Evolutionary conservation across 202 grass and related monocot genomes (phyloP).

Genomic region (Carex sylvatica): DNA sequence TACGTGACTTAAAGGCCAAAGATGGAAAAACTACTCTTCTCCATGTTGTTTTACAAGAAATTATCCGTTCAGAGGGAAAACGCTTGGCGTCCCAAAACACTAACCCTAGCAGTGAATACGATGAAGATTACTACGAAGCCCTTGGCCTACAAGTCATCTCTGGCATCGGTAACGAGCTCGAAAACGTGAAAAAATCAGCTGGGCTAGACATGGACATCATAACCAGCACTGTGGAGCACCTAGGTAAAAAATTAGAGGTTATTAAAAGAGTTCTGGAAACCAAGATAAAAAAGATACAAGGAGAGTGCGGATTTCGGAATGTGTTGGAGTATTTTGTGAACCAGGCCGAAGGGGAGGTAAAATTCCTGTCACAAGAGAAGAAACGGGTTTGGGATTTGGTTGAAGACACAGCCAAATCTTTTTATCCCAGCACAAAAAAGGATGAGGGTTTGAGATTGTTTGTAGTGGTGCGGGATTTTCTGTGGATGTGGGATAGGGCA

Average conservation of each 20-base stretch:
- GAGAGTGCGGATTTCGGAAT: slow-evolving; percentile 75
- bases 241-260: slow-evolving; percentile 56
- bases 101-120: slow-evolving; percentile 16
- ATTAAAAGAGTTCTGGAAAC: slow-evolving; percentile 66
- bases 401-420: slow-evolving; percentile 22
- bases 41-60: slow-evolving; percentile 90
- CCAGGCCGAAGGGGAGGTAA: slow-evolving; percentile 39
- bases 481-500: slow-evolving; percentile 70
- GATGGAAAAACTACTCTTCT: slow-evolving; percentile 89
- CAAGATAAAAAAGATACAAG: slow-evolving; percentile 25
- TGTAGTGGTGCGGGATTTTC: slow-evolving; percentile 69
- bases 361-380: slow-evolving; percentile 57
- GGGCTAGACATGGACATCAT: slow-evolving; percentile 66
- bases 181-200: slow-evolving; percentile 76
- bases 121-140: slow-evolving; percentile 60
- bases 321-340: slow-evolving; percentile 47
- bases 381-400: slow-evolving; percentile 58
- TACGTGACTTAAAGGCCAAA: slow-evolving; percentile 71
- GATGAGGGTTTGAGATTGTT: slow-evolving; percentile 85
- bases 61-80: slow-evolving; percentile 67
- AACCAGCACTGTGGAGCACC: slow-evolving; percentile 45
- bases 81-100: slow-evolving; percentile 42
- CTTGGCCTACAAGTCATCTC: slow-evolving; percentile 73
- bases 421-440: slow-evolving; percentile 31
- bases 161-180: slow-evolving; percentile 56